Percentiles rank a stretch among this genome's conserved stretches.
Evolutionary conservation across 495 filamentous ascomycete species (phyloP).

Genomic region (Pyronema omphalodes): DNA sequence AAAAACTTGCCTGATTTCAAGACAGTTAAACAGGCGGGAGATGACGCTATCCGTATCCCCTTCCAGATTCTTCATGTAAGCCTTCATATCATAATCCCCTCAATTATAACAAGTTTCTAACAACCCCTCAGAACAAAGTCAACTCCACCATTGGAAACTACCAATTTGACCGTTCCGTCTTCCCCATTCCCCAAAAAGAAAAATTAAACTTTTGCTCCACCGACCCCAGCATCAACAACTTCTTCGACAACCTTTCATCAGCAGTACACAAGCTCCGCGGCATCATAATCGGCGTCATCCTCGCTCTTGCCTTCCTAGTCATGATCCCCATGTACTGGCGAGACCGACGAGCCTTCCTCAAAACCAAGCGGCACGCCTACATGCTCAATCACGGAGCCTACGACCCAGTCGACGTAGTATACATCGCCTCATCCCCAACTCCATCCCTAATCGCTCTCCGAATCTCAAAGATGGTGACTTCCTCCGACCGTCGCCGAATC

Average conservation of each 20-base stretch:
- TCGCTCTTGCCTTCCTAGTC: slow-evolving; percentile 48
- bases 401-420: slow-evolving; percentile 77
- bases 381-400: slow-evolving; percentile 40
- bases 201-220: slow-evolving; percentile 70
- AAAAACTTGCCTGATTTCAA: slow-evolving; percentile 62
- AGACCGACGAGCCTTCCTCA: slow-evolving; percentile 63
- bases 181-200: slow-evolving; percentile 67
- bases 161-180: slow-evolving; percentile 52
- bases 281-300: slow-evolving; percentile 53
- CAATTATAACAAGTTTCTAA: neutral
- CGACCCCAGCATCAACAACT: slow-evolving; percentile 65
- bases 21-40: slow-evolving; percentile 58
- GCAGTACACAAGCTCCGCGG: slow-evolving; percentile 44
- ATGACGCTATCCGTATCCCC: slow-evolving; percentile 50
- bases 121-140: slow-evolving; percentile 43
- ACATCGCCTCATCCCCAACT: slow-evolving; percentile 65
- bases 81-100: neutral
- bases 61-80: slow-evolving; percentile 42
- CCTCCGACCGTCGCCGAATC: slow-evolving; percentile 41
- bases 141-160: slow-evolving; percentile 48
- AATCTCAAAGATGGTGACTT: slow-evolving; percentile 47
- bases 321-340: slow-evolving; percentile 60
- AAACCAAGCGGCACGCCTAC: slow-evolving; percentile 47
- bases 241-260: slow-evolving; percentile 54
- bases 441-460: slow-evolving; percentile 53